Conservation (phyloP, 73 alveolate genomes). For the Tetrahymena elliotti region DNA sequence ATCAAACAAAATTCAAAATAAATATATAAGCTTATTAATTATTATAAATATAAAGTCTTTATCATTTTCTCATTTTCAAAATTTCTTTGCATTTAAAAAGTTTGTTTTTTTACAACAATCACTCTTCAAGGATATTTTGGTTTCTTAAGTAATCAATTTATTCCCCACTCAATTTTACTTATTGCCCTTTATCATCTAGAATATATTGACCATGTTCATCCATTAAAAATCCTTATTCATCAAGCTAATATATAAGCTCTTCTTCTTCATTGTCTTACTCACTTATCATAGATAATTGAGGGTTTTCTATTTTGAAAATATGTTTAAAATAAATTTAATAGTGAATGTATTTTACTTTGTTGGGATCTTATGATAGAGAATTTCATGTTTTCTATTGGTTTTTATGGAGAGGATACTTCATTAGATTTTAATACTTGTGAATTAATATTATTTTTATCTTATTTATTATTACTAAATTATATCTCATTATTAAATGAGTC, state of each 20-base stretch:
- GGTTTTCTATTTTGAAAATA: background rate
- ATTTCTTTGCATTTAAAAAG: too few species aligned
- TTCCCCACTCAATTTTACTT: background rate
- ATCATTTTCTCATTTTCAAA: too few species aligned
- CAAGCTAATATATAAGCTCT: background rate
- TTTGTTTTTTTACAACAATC: background rate
- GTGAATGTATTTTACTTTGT: background rate
- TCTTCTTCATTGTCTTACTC: background rate
- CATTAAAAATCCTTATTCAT: background rate
- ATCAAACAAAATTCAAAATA: too few species aligned
- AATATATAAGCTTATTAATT: too few species aligned
- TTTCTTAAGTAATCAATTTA: background rate
- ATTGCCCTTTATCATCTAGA: background rate
- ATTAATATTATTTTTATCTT: background rate
- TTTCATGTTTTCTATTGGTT: background rate
- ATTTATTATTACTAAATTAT: background rate
- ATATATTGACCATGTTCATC: background rate
- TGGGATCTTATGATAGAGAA: background rate
- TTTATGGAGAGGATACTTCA: background rate
- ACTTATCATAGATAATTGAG: background rate
- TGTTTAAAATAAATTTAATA: background rate
- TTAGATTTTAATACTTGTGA: background rate
- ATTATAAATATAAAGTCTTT: background rate
- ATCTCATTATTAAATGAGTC: background rate
- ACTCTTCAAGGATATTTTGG: background rate